phyloP scores from a whole-genome alignment of 225 moss, liverwort and hornwort genomes.

The Ulota crispa region DNA sequence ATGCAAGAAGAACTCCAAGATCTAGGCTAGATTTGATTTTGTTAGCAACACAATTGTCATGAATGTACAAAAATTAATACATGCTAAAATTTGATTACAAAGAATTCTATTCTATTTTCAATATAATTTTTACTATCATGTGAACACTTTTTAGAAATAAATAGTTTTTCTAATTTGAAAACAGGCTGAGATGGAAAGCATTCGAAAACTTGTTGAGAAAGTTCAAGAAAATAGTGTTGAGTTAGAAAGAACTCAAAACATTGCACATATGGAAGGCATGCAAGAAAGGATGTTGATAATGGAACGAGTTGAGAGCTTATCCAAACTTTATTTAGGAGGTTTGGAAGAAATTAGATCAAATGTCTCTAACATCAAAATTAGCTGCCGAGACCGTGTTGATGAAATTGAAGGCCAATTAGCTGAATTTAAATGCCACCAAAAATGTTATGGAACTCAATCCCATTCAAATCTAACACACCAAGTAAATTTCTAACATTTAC shows the following conservation, averaged over 20 bases:
- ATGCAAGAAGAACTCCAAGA: too few species aligned
- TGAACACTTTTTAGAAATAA: accelerated
- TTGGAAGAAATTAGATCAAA: slow-evolving; percentile 86
- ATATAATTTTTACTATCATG: too few species aligned
- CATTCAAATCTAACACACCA: slow-evolving; percentile 8
- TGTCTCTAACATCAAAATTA: slow-evolving; percentile 73
- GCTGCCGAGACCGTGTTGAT: slow-evolving; percentile 66
- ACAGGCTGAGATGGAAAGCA: slow-evolving; percentile 51
- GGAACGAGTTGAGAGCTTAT: slow-evolving; percentile 83
- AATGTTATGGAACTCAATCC: slow-evolving; percentile 28
- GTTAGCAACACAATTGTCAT: too few species aligned
- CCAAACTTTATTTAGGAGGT: slow-evolving; percentile 81
- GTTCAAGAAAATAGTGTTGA: slow-evolving; percentile 49
- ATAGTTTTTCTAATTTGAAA: background rate
- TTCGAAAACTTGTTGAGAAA: slow-evolving; percentile 63
- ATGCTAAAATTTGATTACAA: accelerated
- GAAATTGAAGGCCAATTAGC: slow-evolving; percentile 67
- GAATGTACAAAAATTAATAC: background rate
- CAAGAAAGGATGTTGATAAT: slow-evolving; percentile 80
- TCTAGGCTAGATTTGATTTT: background rate
- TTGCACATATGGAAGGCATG: slow-evolving; percentile 61
- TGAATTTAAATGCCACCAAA: slow-evolving; percentile 58
- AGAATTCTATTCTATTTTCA: accelerated
- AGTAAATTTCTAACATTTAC: background rate
- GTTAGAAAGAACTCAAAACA: slow-evolving; percentile 53